These are phyloP conservation scores for Xylogone sp. DNA, from an alignment of 2,329 filamentous ascomycete species.

Conservation along the genomic window DNA sequence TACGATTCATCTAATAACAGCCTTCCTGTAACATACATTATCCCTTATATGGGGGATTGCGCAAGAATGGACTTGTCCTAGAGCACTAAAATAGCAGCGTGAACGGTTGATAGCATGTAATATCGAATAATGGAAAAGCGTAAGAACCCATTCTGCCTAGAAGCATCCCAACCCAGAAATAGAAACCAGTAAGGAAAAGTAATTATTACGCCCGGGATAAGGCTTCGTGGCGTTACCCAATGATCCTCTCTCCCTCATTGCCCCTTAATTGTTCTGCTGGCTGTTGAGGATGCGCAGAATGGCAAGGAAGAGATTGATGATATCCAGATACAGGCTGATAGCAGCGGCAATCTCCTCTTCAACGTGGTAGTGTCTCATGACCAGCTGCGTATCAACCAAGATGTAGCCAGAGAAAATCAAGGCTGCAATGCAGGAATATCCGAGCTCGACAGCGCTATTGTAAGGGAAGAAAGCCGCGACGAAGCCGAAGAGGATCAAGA, in stretches of 20 bases:
- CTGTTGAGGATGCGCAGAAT: constrained; percentile 96
- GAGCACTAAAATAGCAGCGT: no score
- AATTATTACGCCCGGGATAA: no score
- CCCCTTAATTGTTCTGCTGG: constrained; percentile 79
- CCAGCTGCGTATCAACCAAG: constrained; percentile 90
- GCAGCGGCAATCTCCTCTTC: constrained; percentile 97
- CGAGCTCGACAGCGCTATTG: constrained; percentile 75
- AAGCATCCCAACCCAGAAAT: background rate
- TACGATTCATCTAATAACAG: no score
- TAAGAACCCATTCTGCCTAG: no score
- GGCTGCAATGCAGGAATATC: constrained; percentile 78
- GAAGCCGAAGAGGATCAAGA: constrained; percentile 87
- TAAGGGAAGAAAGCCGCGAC: constrained; percentile 86
- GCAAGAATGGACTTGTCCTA: no score
- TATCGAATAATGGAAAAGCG: no score
- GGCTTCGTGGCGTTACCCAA: no score
- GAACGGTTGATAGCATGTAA: no score
- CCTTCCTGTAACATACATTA: no score
- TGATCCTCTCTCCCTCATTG: no score
- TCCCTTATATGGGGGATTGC: no score
- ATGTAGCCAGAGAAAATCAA: constrained; percentile 94
- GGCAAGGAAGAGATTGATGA: constrained; percentile 94
- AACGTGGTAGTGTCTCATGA: constrained; percentile 93
- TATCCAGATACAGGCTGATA: constrained; percentile 91
- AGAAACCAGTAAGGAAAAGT: background rate